Base-by-base conservation (phyloP, 2,329 filamentous ascomycete genomes). In the Colletotrichum phormii region DNA sequence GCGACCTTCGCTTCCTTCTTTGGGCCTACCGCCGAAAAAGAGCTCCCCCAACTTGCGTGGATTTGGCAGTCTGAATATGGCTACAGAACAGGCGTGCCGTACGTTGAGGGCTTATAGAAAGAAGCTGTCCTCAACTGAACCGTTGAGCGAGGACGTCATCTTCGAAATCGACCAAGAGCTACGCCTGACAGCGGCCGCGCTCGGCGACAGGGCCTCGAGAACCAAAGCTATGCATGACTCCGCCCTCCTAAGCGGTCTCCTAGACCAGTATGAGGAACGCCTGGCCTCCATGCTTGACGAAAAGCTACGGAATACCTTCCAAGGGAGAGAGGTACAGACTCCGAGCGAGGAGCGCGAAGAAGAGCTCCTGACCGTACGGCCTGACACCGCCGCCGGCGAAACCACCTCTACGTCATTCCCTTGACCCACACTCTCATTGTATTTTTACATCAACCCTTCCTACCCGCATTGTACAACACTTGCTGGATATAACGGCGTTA, bases 231-330 rank as follows among this genome's bases (percentile, higher is more conserved):
- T 91, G 79, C 89, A 87, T 75, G 90, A 91, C 77, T 87, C 86
- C 22, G 84, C 89, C 61, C 82, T 93, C 42, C 57, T 75, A 22
- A 89, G 86, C 53, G 91, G 91, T 62, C 82, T 95, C 57, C 83
- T 95, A 8, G 93, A 95, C 76, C 90, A 94, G 81, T 95, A 95
- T 77, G 94, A 92, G 2, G 92, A 94, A 77, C 87, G 91, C 72
- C 84, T 95, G 60, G 90, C 94, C 6, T 89, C 86, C 58, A 86
- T 95, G 81, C 86, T 95, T 57, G 93, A 95, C 75, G 91, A 94
- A 80, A 93, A 93, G 80, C 86, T 95, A 63, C 84, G 87, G 59
- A 81, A 91, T 42, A 86, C 79, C 11, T 83, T 77, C 79, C 82
- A 46, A 78, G 77, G 68, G 78, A 81, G 71, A 75, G 77, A 66